phyloP scores from a whole-genome alignment of 202 grass and related monocot genomes.

The Brachypodium distachyon region DNA sequence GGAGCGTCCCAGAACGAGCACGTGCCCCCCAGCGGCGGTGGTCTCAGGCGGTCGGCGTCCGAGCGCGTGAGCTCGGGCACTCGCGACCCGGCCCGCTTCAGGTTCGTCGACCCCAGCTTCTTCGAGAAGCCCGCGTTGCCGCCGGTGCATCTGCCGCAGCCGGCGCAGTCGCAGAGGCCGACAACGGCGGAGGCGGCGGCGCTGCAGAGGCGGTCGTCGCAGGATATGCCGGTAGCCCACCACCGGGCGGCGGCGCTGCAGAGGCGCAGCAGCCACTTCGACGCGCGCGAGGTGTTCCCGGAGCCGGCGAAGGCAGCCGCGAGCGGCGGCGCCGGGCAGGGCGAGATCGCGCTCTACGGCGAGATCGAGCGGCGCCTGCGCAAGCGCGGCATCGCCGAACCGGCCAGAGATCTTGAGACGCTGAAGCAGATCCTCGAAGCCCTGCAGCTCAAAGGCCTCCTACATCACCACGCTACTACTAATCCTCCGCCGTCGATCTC shows the following conservation, averaged over 20 bases:
- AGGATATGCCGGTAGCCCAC: not conserved
- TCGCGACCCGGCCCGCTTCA: slow-evolving; percentile 45
- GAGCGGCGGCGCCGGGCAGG: not conserved
- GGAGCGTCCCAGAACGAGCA: too few species aligned
- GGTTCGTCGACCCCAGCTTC: slow-evolving; percentile 51
- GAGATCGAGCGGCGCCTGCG: slow-evolving; percentile 79
- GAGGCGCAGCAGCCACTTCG: slow-evolving; percentile 58
- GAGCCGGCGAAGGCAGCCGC: slow-evolving; percentile 38
- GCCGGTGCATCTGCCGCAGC: not conserved
- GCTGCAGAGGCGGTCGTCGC: not conserved
- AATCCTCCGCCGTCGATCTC: not conserved
- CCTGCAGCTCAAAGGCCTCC: slow-evolving; percentile 82
- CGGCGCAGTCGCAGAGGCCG: not conserved
- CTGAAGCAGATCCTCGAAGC: slow-evolving; percentile 89
- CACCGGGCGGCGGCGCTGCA: slow-evolving; percentile 30
- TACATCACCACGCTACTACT: slow-evolving; percentile 46
- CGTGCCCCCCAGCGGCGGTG: not conserved
- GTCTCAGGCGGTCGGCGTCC: slow-evolving; percentile 78
- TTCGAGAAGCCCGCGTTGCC: slow-evolving; percentile 34
- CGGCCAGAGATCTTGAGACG: slow-evolving; percentile 60
- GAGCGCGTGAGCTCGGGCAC: slow-evolving; percentile 73
- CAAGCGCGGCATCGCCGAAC: slow-evolving; percentile 75
- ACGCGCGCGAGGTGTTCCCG: slow-evolving; percentile 76
- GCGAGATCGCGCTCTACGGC: slow-evolving; percentile 68
- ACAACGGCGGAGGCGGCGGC: not conserved